These are phyloP conservation scores for Aegilops speltoides DNA, from an alignment of 176 grass and related monocot species.

Conservation along the genomic window DNA sequence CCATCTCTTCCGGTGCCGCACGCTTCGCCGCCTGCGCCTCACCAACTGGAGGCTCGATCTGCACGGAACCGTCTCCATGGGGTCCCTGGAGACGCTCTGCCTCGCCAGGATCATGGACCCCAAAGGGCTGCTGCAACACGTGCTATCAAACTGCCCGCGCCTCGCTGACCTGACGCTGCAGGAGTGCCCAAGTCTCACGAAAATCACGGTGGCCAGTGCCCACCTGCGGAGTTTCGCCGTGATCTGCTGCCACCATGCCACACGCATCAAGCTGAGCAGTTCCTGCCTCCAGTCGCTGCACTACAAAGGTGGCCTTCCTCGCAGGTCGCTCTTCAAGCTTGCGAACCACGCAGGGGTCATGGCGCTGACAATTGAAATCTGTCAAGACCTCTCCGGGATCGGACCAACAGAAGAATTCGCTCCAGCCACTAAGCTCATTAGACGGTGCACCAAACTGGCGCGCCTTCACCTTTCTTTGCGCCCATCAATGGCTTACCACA, in stretches of 20 bases:
- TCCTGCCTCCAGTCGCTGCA: not conserved
- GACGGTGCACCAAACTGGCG: not conserved
- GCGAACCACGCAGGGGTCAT: not conserved
- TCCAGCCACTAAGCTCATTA: not conserved
- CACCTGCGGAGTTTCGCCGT: not conserved
- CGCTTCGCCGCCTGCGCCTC: not conserved
- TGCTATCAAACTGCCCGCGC: not conserved
- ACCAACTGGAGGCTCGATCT: not conserved
- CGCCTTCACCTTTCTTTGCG: not conserved
- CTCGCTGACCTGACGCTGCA: conserved; percentile 6
- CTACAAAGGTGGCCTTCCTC: not conserved
- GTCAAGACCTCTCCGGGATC: not conserved
- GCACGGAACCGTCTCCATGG: not conserved
- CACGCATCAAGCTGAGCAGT: not conserved
- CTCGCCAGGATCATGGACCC: not conserved
- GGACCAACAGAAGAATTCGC: not conserved
- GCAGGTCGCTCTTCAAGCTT: not conserved
- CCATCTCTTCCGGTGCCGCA: not conserved
- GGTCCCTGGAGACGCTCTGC: not conserved
- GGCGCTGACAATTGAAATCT: not conserved
- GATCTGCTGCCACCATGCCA: conserved; percentile 23
- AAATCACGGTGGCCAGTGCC: not conserved
- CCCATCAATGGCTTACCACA: not conserved
- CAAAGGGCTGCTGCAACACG: not conserved
- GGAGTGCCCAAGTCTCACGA: not conserved